phyloP scores from a whole-genome alignment of 768 basidiomycete species.

The Hericium erinaceus region DNA sequence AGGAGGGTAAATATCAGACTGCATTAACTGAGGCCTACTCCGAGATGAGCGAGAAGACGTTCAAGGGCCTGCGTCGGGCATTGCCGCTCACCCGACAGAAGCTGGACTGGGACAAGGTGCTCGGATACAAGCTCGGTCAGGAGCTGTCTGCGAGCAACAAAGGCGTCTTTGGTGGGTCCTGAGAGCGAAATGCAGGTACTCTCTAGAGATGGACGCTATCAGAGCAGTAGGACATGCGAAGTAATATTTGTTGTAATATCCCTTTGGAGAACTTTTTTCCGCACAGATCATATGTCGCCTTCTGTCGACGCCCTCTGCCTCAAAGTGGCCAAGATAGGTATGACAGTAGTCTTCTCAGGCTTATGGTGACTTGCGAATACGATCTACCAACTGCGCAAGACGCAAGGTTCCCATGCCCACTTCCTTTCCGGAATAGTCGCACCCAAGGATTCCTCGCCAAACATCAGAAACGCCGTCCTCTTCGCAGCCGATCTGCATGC shows the following conservation, averaged over 20 bases:
- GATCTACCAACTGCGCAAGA: not conserved
- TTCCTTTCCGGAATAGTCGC: constrained; percentile 22
- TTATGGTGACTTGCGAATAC: not conserved
- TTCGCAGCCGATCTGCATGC: constrained; percentile 69
- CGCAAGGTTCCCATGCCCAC: not conserved
- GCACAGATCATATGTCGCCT: too few species aligned
- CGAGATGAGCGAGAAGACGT: constrained; percentile 88
- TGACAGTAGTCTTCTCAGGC: too few species aligned
- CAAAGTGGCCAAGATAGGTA: too few species aligned
- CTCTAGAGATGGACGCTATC: too few species aligned
- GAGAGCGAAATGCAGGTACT: constrained; percentile 1
- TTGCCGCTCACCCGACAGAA: constrained; percentile 90
- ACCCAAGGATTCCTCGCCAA: constrained; percentile 54
- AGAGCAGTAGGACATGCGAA: not conserved
- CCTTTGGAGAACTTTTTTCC: too few species aligned
- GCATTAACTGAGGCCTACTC: constrained; percentile 77
- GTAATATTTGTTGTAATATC: too few species aligned
- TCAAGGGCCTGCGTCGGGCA: constrained; percentile 84
- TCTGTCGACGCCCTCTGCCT: too few species aligned
- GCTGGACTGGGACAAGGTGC: constrained; percentile 87
- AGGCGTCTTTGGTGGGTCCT: constrained; percentile 33
- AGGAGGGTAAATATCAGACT: constrained; percentile 72
- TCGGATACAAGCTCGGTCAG: constrained; percentile 66
- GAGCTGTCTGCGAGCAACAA: constrained; percentile 58
- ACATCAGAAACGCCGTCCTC: constrained; percentile 58